Conservation (phyloP, 345 rosid species). For the Citrus maxima region DNA sequence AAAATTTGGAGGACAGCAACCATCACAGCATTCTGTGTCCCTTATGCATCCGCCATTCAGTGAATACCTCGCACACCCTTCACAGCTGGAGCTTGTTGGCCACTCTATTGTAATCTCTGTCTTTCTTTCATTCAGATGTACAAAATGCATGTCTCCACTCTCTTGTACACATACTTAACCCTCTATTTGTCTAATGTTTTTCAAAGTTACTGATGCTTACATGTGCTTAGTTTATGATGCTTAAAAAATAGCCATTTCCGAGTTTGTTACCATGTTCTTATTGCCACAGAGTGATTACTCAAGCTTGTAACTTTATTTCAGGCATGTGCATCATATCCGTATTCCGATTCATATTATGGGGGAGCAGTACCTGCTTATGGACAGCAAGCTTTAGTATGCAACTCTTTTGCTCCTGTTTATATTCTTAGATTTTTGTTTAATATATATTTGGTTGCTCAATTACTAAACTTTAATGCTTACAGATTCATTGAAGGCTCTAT, state of each 20-base stretch:
- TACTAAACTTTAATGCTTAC: neutral
- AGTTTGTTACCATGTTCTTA: neutral
- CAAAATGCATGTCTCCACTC: neutral
- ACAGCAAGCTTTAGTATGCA: slow-evolving; percentile 50
- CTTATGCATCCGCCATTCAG: slow-evolving; percentile 18
- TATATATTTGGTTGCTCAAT: neutral
- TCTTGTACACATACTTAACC: neutral
- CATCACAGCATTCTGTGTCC: slow-evolving; percentile 14
- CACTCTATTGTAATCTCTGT: slow-evolving; percentile 32
- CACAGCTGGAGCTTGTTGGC: slow-evolving; percentile 33
- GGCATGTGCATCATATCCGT: slow-evolving; percentile 51
- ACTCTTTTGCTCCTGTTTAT: neutral
- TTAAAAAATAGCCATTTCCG: neutral
- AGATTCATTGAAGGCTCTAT: neutral
- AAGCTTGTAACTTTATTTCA: slow-evolving; percentile 16
- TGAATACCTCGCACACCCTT: slow-evolving; percentile 22
- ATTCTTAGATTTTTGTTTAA: neutral
- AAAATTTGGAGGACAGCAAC: slow-evolving; percentile 24
- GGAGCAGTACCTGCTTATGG: slow-evolving; percentile 45
- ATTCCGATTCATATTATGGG: slow-evolving; percentile 41
- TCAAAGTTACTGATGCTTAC: neutral
- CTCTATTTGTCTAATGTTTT: neutral
- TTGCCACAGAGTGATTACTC: neutral
- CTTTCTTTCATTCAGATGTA: neutral
- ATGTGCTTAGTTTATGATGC: neutral